Conservation (phyloP, 2,329 filamentous ascomycete species). For the Aspergillus neotritici region DNA sequence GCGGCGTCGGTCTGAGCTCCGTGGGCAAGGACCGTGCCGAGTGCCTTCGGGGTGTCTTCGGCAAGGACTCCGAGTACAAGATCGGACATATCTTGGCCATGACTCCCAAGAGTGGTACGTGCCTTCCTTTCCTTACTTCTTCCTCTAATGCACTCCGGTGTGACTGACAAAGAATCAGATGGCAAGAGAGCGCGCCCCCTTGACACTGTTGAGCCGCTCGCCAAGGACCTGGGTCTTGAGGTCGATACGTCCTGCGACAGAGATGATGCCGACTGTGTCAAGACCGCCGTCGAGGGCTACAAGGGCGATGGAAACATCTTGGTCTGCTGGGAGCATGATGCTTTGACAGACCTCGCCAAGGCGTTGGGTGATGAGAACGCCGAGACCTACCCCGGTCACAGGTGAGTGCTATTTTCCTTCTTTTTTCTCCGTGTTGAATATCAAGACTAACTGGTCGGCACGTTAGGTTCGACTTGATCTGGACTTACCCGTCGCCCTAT, state of each 20-base stretch:
- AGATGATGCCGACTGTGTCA: conserved; percentile 52
- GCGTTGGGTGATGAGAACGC: conserved; percentile 48
- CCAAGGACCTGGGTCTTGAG: conserved; percentile 49
- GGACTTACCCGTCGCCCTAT: conserved; percentile 52
- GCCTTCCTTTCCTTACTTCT: conserved; percentile 1
- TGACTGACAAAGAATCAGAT: conserved; percentile 23
- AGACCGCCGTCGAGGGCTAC: conserved; percentile 46
- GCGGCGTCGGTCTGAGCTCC: conserved; percentile 46
- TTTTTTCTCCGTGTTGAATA: background rate
- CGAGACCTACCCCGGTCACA: conserved; percentile 47
- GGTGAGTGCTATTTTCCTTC: conserved; percentile 26
- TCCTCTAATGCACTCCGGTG: background rate
- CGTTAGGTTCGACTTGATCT: conserved; percentile 50
- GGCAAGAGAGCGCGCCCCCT: conserved; percentile 51
- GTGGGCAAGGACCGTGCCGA: conserved; percentile 53
- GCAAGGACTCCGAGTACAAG: conserved; percentile 46
- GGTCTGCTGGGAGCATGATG: conserved; percentile 58
- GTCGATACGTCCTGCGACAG: conserved; percentile 54
- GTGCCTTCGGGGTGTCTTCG: conserved; percentile 55
- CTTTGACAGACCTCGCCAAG: conserved; percentile 48
- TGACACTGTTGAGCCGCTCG: conserved; percentile 54
- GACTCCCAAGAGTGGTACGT: conserved; percentile 42
- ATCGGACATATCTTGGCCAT: conserved; percentile 57
- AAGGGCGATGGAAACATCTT: conserved; percentile 52
- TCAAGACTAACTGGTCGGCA: conserved; percentile 1